Evolutionary conservation across 805 yeast species (phyloP), one percentile per base, ranked within the genome.

Genomic region (Candida boidinii): DNA sequence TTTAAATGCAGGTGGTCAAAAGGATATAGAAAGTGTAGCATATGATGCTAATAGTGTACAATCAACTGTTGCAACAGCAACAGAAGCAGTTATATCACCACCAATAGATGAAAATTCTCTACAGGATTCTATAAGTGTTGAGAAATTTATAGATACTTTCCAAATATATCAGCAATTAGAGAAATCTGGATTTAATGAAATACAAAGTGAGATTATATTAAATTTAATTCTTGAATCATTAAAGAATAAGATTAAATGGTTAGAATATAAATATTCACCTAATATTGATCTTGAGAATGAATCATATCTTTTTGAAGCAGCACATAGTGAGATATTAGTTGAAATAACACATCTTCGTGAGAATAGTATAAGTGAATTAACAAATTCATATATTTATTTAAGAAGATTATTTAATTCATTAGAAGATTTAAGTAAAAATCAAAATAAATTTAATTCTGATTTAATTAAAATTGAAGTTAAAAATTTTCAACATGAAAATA

Each of bases 261-360:
- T 78, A 23, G 62, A 66, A 29, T 52, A 58, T 4, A 63, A 62
- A 36, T 73, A 70, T 50, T 58, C 71, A 4, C 76, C 72, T 16
- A 57, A 58, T 18, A 74, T 76, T 39, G 95, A 86, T 44, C 59
- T 86, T 12, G 95, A 88, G 41, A 90, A 88, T 47, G 96, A 90
- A 46, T 70, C 75, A 16, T 92, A 90, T 50, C 58, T 92, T 11
- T 88, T 86, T 53, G 90, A 87, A 51, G 94, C 96, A 21, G 95
- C 96, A 0, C 85, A 85, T 39, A 79, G 88, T 34, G 97, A 90
- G 53, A 58, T 90, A 23, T 58, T 80, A 30, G 84, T 81, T 28
- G 95, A 87, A 45, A 73, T 87, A 17, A 76, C 79, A 26, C 68
- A 78, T 26, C 70, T 80, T 20, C 62, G 96, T 42, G 87, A 80